Percentiles rank a stretch among this genome's conserved stretches.
phyloP scores from a whole-genome alignment of 2,329 filamentous ascomycete species.

The Cordyceps javanica region DNA sequence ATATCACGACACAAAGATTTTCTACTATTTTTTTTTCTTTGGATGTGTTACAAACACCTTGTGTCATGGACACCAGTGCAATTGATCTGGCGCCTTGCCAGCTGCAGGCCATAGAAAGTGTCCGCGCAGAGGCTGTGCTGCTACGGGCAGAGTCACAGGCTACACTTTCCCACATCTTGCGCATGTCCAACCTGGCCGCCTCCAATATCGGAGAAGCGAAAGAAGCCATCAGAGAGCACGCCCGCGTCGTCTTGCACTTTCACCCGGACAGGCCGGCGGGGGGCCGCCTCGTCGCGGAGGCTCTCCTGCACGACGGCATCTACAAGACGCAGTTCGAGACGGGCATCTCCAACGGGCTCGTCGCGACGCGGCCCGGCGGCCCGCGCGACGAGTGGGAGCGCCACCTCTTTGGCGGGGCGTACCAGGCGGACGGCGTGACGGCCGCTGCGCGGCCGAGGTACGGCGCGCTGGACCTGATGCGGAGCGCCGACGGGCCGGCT shows the following conservation, averaged over 20 bases:
- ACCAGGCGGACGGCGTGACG: neutral
- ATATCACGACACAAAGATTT: neutral
- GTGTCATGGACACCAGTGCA: neutral
- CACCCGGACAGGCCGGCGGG: conserved; percentile 17
- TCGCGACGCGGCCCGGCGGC: conserved; percentile 12
- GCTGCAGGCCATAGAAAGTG: neutral
- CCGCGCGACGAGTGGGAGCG: conserved; percentile 14
- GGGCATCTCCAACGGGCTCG: conserved; percentile 18
- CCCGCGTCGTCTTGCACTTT: conserved; percentile 17
- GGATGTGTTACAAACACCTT: neutral
- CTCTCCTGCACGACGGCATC: conserved; percentile 14
- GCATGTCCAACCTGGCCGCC: conserved; percentile 3
- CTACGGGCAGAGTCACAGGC: neutral
- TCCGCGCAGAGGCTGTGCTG: neutral
- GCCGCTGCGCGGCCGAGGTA: conserved; percentile 16
- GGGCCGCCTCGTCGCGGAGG: conserved; percentile 13
- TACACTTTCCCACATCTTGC: neutral
- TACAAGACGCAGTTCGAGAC: conserved; percentile 19
- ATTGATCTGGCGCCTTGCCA: neutral
- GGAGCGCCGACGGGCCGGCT: conserved; percentile 16
- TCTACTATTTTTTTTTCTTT: too few relatives aligned
- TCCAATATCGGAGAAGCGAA: neutral
- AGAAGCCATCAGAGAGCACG: conserved; percentile 5
- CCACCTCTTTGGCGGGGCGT: neutral
- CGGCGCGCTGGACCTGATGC: conserved; percentile 17